phyloP scores from a whole-genome alignment of 2,329 filamentous ascomycete genomes.

The Diaporthe nobilis region DNA sequence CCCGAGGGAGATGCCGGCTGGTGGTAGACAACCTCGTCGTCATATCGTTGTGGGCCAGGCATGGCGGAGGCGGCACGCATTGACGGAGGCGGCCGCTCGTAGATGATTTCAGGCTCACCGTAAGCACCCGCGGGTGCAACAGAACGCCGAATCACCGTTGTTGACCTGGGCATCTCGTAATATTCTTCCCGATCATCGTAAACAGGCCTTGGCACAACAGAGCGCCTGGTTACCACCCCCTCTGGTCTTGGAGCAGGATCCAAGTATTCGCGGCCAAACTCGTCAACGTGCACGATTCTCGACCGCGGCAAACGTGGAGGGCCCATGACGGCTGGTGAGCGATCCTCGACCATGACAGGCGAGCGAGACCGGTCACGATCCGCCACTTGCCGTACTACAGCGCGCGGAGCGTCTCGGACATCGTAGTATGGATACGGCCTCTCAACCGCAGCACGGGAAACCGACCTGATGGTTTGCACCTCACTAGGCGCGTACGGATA shows the following conservation, averaged over 20 bases:
- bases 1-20: conserved; percentile 64
- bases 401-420: conserved; percentile 57
- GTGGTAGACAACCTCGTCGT: conserved; percentile 67
- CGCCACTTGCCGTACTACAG: conserved; percentile 63
- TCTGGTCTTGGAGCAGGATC: conserved; percentile 62
- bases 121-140: conserved; percentile 60
- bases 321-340: conserved; percentile 62
- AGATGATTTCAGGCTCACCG: conserved; percentile 70
- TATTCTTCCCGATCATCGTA: conserved; percentile 49
- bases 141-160: conserved; percentile 60
- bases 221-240: conserved; percentile 61
- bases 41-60: conserved; percentile 60
- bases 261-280: conserved; percentile 84
- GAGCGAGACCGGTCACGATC: conserved; percentile 65
- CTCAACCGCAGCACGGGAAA: conserved; percentile 59
- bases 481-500: conserved; percentile 56
- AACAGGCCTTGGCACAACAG: conserved; percentile 60
- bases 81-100: conserved; percentile 70
- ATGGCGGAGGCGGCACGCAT: conserved; percentile 65
- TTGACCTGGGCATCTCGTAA: conserved; percentile 41
- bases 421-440: conserved; percentile 61
- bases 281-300: conserved; percentile 81
- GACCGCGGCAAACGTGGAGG: conserved; percentile 68
- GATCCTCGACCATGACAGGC: conserved; percentile 59
- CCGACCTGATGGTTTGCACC: conserved; percentile 55